A percentile compares a stretch with the other conserved stretches of the same genome.
These are phyloP conservation scores for Leccinellum luteum DNA, from an alignment of 768 basidiomycete species.

Conservation along the genomic window DNA sequence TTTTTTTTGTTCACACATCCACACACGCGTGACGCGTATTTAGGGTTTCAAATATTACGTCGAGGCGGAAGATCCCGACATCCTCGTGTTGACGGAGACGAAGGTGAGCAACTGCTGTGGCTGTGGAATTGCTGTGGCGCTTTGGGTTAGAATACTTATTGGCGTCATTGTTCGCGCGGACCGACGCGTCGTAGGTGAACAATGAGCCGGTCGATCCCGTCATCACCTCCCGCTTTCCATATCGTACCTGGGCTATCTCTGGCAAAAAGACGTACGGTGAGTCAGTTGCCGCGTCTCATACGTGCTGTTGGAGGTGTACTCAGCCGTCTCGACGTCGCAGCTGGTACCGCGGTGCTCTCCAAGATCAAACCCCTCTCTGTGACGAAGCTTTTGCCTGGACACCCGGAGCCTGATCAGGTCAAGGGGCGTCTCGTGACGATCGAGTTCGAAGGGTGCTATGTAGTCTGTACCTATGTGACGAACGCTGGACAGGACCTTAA, in stretches of 20 bases:
- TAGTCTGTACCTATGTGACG: constrained; percentile 81
- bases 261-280: constrained; percentile 77
- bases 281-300: constrained; percentile 16
- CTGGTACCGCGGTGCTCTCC: constrained; percentile 78
- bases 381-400: constrained; percentile 66
- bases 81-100: constrained; percentile 83
- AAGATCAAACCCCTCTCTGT: constrained; percentile 71
- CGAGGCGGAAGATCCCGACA: constrained; percentile 83
- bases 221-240: constrained; percentile 58
- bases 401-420: constrained; percentile 59
- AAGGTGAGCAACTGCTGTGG: constrained; percentile 63
- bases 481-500: constrained; percentile 80
- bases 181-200: constrained; percentile 54
- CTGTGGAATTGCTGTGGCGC: too few relatives aligned
- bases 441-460: constrained; percentile 69
- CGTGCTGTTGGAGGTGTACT: background rate
- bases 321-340: constrained; percentile 37
- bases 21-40: background rate
- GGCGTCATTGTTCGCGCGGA: too few relatives aligned
- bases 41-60: constrained; percentile 82
- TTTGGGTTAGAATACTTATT: background rate
- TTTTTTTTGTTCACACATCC: background rate
- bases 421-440: constrained; percentile 80
- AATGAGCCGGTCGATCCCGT: constrained; percentile 59
- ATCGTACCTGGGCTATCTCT: constrained; percentile 75